Base-by-base conservation (phyloP, 2,329 filamentous ascomycete species). In the Xylaria arbuscula region DNA sequence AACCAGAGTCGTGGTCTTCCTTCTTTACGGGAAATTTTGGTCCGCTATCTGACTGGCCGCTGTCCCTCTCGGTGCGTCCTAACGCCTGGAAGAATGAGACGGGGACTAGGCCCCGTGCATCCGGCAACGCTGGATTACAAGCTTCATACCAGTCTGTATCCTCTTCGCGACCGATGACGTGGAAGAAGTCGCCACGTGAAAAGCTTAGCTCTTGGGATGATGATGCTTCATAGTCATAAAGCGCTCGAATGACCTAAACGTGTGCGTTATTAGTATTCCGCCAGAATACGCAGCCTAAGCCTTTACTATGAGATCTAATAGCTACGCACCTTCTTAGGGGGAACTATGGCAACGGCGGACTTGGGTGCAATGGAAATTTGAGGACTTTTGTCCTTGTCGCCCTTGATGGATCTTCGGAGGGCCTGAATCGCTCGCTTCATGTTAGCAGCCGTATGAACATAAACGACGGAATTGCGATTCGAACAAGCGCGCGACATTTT, bases 131-230 rank as follows among this genome's bases (percentile, higher is more conserved):
- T 69, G 96, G 96, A 79, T 99, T 99, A 86, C 94, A 98, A 64
- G 95, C 96, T 82, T 98, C 96, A 86, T 98, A 99, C 95, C 96
- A 99, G 79, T 98, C 93, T 48, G 85, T 83, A 79, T 98, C 95
- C 85, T 98, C 91, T 83, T 98, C 96, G 80, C 95, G 92, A 76
- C 93, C 93, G 80, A 98, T 95, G 72, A 99, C 96, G 84, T 98
- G 95, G 80, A 99, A 96, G 81, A 98, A 99, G 80, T 99, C 96
- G 77, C 96, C 96, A 79, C 93, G 92, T 73, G 91, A 93, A 82
- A 99, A 99, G 79, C 92, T 91, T 76, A 99, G 86, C 83, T 97
- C 91, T 79, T 95, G 91, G 62, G 83, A 83, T 68, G 89, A 89
- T 76, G 91, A 88, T 68, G 94, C 92, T 77, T 91, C 88, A 83